Base-by-base conservation (phyloP, 108 stramenopile genomes). In the Nitzschia palea region DNA sequence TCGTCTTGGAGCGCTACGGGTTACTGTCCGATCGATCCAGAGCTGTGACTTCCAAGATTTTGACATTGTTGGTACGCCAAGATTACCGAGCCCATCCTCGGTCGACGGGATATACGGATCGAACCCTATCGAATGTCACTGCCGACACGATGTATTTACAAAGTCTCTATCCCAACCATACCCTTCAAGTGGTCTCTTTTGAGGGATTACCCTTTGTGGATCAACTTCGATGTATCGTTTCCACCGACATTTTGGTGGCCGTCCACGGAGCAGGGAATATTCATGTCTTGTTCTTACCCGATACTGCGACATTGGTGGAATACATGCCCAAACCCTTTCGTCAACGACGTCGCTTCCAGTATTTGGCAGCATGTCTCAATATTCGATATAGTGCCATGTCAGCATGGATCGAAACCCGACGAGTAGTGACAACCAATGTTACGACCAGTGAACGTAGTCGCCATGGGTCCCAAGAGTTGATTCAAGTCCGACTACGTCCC, bases 201-300 rank as follows among this genome's bases (percentile, higher is more conserved):
- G 67, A 68, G 55, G 67, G 52, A 9, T 45, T 68, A 22, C 6
- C 67, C 0, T 68, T 68, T 37, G 5, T 2, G 2, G 44, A 68
- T 9, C 67, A 68, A 25, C 42, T 68, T 8, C 1, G 34, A 33
- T 27, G 37, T 3, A 57, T 57, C n/a, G 4, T 54, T 28, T 17
- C 18, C 6, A 68, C 51, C 1, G 67, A 68, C 30, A 27, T 68
- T 36, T 68, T 68, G 25, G 67, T 68, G 8, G 29, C 67, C 2
- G 67, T 68, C 6, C 67, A 68, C 23, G 67, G 67, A 10, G 67
- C 67, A 1, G 67, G 67, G 17, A 68, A 68, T 57, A 45, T 68
- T 47, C 67, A 68, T 47, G 43, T 68, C 4, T 15, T 68, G 30
- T 68, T 68, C 56, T 54, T 68, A 31, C 65, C 65, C 0, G 51